Conservation (phyloP, 495 filamentous ascomycete genomes). For the Penicillium fimorum region DNA sequence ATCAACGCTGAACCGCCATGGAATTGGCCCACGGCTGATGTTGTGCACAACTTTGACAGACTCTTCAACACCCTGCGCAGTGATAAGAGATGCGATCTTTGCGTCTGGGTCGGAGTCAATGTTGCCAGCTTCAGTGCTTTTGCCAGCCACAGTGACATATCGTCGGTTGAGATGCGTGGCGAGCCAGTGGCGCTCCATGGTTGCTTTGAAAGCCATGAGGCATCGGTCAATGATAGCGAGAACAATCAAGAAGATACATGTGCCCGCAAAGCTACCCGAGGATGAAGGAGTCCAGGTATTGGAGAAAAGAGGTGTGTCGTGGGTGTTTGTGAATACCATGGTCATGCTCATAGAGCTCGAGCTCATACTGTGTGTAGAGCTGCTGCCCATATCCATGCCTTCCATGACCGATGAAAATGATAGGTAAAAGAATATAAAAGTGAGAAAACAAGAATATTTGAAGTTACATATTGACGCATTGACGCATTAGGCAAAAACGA, state of each 20-base stretch:
- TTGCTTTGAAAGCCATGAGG: slow-evolving; percentile 63
- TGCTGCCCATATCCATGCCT: slow-evolving; percentile 18
- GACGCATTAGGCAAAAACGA: slow-evolving; percentile 1
- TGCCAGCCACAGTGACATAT: slow-evolving; percentile 72
- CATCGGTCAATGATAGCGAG: slow-evolving; percentile 66
- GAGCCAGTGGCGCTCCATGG: slow-evolving; percentile 57
- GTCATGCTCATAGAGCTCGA: slow-evolving; percentile 31
- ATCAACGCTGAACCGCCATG: slow-evolving; percentile 80
- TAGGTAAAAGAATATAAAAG: not conserved
- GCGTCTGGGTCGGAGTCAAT: slow-evolving; percentile 55
- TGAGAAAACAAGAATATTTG: not conserved
- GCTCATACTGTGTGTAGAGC: slow-evolving; percentile 5
- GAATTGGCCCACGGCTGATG: slow-evolving; percentile 43
- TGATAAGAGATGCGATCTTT: slow-evolving; percentile 56
- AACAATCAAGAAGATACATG: slow-evolving; percentile 81
- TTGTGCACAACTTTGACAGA: slow-evolving; percentile 65
- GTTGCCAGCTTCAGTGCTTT: slow-evolving; percentile 53
- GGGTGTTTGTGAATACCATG: slow-evolving; percentile 61
- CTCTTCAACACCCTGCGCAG: slow-evolving; percentile 71
- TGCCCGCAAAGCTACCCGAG: slow-evolving; percentile 71
- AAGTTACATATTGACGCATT: not conserved
- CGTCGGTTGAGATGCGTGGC: slow-evolving; percentile 65
- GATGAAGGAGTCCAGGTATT: slow-evolving; percentile 66
- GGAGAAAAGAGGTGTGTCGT: slow-evolving; percentile 72
- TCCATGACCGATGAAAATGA: slow-evolving; percentile 14